Percentiles rank a stretch among this genome's conserved stretches.
Conservation (phyloP, 768 basidiomycete genomes). For the Podaxis carcinomalis region DNA sequence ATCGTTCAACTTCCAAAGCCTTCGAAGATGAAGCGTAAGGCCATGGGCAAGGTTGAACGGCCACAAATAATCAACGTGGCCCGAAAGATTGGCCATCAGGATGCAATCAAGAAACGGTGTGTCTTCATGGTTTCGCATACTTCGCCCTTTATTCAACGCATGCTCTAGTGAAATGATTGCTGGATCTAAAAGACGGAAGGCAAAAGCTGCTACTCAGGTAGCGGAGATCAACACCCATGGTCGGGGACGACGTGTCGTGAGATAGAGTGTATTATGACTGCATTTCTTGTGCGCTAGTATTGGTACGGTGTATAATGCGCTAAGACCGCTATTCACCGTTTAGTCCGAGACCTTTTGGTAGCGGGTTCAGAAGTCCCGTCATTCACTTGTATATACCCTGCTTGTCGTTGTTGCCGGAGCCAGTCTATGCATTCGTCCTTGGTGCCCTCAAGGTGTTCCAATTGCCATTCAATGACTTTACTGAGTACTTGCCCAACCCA, state of each 20-base stretch:
- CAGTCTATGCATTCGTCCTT: slow-evolving; percentile 68
- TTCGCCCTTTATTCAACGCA: not conserved
- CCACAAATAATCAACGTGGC: slow-evolving; percentile 72
- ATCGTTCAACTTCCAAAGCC: slow-evolving; percentile 94
- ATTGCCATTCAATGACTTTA: slow-evolving; percentile 81
- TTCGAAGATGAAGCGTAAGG: slow-evolving; percentile 78
- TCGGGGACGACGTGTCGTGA: not conserved
- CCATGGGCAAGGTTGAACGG: slow-evolving; percentile 83
- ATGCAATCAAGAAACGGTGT: slow-evolving; percentile 72
- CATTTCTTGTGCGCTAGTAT: not conserved
- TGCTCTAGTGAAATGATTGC: slow-evolving; percentile 68
- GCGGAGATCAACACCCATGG: not conserved
- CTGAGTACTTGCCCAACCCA: slow-evolving; percentile 64
- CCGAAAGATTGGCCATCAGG: slow-evolving; percentile 59
- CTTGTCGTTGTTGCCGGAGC: slow-evolving; percentile 54
- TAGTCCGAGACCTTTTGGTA: slow-evolving; percentile 35
- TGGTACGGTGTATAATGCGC: not conserved
- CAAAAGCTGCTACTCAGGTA: not conserved
- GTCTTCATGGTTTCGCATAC: slow-evolving; percentile 6
- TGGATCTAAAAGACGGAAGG: slow-evolving; percentile 64
- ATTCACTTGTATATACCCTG: slow-evolving; percentile 28
- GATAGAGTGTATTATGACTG: not conserved
- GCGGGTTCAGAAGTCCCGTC: slow-evolving; percentile 24
- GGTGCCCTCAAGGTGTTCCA: slow-evolving; percentile 65
- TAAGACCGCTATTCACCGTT: slow-evolving; percentile 13